Percentiles rank a stretch among this genome's conserved stretches.
phyloP scores from a whole-genome alignment of 148 eudicot species.

The Polygonum aviculare region DNA sequence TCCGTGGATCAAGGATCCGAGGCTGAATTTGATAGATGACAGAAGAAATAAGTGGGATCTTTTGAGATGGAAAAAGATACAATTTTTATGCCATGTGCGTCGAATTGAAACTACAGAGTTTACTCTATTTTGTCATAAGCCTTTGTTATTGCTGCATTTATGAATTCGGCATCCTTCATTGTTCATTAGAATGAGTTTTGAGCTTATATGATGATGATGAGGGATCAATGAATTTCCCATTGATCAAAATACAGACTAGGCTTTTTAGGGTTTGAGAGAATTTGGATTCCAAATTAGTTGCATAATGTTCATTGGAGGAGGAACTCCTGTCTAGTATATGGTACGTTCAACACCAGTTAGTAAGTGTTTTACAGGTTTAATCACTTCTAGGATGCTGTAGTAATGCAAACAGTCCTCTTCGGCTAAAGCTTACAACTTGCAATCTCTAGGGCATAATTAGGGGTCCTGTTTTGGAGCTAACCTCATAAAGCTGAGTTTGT shows the following conservation, averaged over 20 bases:
- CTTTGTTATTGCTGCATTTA: background rate
- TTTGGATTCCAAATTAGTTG: background rate
- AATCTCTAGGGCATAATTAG: background rate
- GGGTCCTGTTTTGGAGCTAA: no score
- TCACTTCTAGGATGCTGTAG: no score
- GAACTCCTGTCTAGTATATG: no score
- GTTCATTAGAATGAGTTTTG: background rate
- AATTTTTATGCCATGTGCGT: background rate
- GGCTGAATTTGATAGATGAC: background rate
- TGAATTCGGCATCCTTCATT: background rate
- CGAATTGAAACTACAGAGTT: background rate
- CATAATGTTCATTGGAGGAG: no score
- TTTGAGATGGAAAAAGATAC: background rate
- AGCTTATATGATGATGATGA: background rate
- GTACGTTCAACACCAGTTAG: no score
- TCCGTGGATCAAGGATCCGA: background rate
- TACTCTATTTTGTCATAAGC: background rate
- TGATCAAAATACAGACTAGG: background rate
- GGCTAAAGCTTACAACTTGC: background rate
- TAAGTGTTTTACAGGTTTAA: no score
- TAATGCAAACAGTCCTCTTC: no score
- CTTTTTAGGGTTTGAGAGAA: background rate
- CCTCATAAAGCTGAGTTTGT: no score
- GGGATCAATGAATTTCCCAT: background rate
- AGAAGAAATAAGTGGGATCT: constrained; percentile 7